Conservation (phyloP, 148 eudicot species). For the Rhododendron ovatum region DNA sequence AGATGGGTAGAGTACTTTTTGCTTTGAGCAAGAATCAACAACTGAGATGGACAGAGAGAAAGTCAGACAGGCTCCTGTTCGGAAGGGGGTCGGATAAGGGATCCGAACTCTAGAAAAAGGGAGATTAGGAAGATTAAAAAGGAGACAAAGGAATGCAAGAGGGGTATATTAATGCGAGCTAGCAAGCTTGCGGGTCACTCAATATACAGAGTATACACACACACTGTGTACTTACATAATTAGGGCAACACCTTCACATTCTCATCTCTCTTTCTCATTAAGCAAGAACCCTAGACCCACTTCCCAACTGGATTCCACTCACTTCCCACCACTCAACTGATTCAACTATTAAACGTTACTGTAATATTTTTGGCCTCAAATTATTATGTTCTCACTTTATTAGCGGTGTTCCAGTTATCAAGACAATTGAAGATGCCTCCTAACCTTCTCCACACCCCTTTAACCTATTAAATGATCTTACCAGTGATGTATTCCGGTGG, state of each 20-base stretch:
- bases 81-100: no score
- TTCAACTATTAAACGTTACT: neutral
- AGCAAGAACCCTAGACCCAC: neutral
- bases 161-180: neutral
- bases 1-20: no score
- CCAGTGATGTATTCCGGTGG: neutral
- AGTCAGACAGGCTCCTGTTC: no score
- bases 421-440: neutral
- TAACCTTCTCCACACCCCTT: neutral
- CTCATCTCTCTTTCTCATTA: neutral
- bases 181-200: conserved; percentile 16
- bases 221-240: neutral
- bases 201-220: neutral
- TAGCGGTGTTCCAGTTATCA: neutral
- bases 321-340: neutral
- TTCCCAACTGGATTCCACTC: neutral
- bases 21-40: no score
- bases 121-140: neutral
- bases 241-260: neutral
- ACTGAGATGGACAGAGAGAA: no score
- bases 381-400: neutral
- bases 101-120: neutral
- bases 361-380: neutral
- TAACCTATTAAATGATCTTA: neutral
- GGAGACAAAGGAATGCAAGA: neutral